phyloP scores from a whole-genome alignment of 2,329 filamentous ascomycete species.

The Torrubiella hemipterigena region DNA sequence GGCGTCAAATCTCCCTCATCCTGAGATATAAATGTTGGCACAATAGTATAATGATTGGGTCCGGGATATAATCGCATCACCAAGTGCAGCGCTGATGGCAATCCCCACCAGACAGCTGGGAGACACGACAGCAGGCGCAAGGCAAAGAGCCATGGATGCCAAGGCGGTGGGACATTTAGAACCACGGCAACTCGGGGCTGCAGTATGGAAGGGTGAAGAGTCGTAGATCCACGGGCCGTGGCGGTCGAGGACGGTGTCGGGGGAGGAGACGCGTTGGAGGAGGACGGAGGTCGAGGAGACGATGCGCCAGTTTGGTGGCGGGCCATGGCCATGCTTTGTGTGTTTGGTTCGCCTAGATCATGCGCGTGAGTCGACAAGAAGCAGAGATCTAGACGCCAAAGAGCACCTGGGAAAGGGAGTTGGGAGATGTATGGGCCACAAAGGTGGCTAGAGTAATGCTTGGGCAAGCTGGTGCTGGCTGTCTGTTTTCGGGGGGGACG shows the following conservation, averaged over 20 bases:
- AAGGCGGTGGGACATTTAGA: slow-evolving; percentile 58
- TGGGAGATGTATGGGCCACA: too few species aligned
- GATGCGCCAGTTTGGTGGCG: slow-evolving; percentile 6
- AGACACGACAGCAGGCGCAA: slow-evolving; percentile 61
- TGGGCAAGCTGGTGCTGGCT: too few species aligned
- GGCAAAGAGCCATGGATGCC: slow-evolving; percentile 62
- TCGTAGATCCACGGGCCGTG: not conserved
- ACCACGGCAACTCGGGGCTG: slow-evolving; percentile 71
- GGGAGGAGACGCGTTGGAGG: slow-evolving; percentile 3
- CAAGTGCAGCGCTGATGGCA: slow-evolving; percentile 57
- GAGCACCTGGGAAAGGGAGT: too few species aligned
- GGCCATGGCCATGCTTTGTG: slow-evolving; percentile 3
- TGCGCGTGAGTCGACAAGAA: too few species aligned
- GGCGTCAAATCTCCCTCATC: slow-evolving; percentile 10
- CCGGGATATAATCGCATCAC: slow-evolving; percentile 47
- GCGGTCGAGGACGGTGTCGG: slow-evolving; percentile 2
- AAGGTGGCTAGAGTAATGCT: too few species aligned
- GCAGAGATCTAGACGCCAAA: too few species aligned
- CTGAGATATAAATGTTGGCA: slow-evolving; percentile 12
- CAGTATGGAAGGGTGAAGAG: slow-evolving; percentile 32
- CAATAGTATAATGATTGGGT: slow-evolving; percentile 14
- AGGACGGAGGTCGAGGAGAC: not conserved
- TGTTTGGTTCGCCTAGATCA: too few species aligned
- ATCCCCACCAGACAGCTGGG: slow-evolving; percentile 60
- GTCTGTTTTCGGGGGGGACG: too few species aligned